Evolutionary conservation across 306 rosid species (phyloP).

Genomic region (Castanopsis chinensis): DNA sequence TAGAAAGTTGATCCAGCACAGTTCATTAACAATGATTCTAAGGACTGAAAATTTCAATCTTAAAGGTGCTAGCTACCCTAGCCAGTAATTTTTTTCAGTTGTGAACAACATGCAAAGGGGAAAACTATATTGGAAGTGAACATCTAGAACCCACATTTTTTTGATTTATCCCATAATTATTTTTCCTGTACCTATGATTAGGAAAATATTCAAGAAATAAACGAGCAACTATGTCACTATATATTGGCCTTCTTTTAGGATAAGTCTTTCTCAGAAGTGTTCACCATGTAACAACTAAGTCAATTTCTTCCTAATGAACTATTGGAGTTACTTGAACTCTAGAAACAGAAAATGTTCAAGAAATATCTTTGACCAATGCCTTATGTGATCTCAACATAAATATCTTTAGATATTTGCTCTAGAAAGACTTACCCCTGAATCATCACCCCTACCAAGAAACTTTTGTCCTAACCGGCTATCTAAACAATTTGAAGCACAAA

Average conservation of each 20-base stretch:
- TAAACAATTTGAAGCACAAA: constrained; percentile 74
- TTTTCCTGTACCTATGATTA: background rate
- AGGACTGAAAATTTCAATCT: background rate
- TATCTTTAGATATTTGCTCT: background rate
- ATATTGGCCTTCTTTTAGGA: background rate
- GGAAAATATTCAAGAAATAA: background rate
- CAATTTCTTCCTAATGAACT: background rate
- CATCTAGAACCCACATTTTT: too few relatives aligned
- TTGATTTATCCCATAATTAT: too few relatives aligned
- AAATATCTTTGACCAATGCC: too few relatives aligned
- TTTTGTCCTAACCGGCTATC: constrained; percentile 98
- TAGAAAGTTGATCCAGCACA: background rate
- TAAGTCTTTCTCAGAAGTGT: background rate
- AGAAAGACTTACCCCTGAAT: constrained; percentile 75
- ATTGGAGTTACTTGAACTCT: background rate
- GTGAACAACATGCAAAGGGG: background rate
- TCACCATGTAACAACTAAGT: background rate
- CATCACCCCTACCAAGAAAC: constrained; percentile 89
- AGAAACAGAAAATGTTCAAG: background rate
- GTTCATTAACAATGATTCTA: background rate
- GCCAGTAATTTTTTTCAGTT: background rate
- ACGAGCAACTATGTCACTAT: background rate
- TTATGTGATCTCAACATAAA: too few relatives aligned
- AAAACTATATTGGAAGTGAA: too few relatives aligned
- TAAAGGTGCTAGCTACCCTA: background rate